Base-by-base conservation (phyloP, 495 filamentous ascomycete species). In the Neurospora africana region DNA sequence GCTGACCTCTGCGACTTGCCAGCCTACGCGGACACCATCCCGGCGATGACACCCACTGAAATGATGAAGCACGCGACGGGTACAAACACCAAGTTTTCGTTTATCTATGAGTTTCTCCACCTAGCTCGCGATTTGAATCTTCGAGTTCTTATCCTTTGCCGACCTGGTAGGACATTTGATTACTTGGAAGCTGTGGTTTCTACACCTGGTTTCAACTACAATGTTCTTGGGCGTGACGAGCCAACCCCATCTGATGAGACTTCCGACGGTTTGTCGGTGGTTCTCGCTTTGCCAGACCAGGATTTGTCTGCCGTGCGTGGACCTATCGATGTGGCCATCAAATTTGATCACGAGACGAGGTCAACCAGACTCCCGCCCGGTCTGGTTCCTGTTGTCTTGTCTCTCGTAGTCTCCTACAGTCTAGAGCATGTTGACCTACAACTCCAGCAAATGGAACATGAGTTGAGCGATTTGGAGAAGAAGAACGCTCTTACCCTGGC, bases 371-470 rank as follows among this genome's bases (percentile, higher is more conserved):
- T 79, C 19, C 75, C 76, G 1, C 15, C 70, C 11, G 69, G 35
- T 1, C 36, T 79, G 36, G 38, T 74, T 8, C 78, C 78, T 2
- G 41, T 80, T 6, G 69, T 84, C 4, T 74, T 86, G 37, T 73
- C 74, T 1, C 74, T 85, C 21, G 76, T 83, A 0, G 76, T 73
- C n/a, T 76, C 73, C 7, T 79, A 81, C 71, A 82, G 82, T 5
- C 76, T 85, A n/a, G 83, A 86, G 72, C 84, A 86, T 41, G 75
- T 85, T 23, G 82, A 83, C 41, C 74, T 81, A 70, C 75, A 80
- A 30, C 71, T 85, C 11, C 69, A 75, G 1, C 72, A 78, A 9
- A n/a, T 30, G 17, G 71, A 73, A 15, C 73, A 68, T 1, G 74
- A 75, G 2, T 21, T 84, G 36, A 74, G 80, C 15, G 70, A 71